Evolutionary conservation across 306 rosid genomes (phyloP).

Genomic region (Astragalus glycyphyllos): DNA sequence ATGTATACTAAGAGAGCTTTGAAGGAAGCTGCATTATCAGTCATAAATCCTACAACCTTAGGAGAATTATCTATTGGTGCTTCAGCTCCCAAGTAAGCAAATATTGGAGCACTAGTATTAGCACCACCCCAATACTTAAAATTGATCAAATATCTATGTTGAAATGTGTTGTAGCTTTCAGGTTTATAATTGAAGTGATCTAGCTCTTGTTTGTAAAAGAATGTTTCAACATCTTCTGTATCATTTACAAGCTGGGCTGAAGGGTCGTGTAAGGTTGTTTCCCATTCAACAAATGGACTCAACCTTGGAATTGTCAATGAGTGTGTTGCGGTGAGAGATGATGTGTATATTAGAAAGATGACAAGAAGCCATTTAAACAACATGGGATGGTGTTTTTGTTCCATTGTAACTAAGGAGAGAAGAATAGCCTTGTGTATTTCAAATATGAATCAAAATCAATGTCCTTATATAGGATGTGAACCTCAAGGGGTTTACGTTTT

Average conservation of each 20-base stretch:
- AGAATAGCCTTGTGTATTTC: conserved; percentile 20
- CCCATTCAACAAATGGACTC: conserved; percentile 51
- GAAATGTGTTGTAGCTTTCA: conserved; percentile 65
- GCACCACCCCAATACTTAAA: conserved; percentile 74
- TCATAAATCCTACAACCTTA: conserved; percentile 51
- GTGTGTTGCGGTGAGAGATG: conserved; percentile 37
- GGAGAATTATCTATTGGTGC: conserved; percentile 50
- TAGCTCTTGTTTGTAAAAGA: conserved; percentile 59
- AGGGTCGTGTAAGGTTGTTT: conserved; percentile 35
- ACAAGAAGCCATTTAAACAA: conserved; percentile 39
- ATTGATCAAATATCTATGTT: conserved; percentile 69
- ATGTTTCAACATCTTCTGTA: conserved; percentile 49
- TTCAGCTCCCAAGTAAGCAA: conserved; percentile 72
- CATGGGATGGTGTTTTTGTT: not conserved
- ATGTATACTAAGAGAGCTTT: conserved; percentile 68
- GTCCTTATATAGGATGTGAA: not conserved
- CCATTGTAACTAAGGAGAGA: conserved; percentile 23
- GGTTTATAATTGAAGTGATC: conserved; percentile 79
- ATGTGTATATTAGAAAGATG: conserved; percentile 36
- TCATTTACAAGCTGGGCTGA: not conserved
- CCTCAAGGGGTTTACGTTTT: no score
- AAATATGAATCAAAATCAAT: not conserved
- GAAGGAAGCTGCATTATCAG: conserved; percentile 64
- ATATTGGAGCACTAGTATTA: conserved; percentile 64
- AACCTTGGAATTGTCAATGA: conserved; percentile 55